Percentiles rank a stretch among this genome's conserved stretches.
Evolutionary conservation across 768 basidiomycete species (phyloP).

Genomic region (Mycena epipterygia): DNA sequence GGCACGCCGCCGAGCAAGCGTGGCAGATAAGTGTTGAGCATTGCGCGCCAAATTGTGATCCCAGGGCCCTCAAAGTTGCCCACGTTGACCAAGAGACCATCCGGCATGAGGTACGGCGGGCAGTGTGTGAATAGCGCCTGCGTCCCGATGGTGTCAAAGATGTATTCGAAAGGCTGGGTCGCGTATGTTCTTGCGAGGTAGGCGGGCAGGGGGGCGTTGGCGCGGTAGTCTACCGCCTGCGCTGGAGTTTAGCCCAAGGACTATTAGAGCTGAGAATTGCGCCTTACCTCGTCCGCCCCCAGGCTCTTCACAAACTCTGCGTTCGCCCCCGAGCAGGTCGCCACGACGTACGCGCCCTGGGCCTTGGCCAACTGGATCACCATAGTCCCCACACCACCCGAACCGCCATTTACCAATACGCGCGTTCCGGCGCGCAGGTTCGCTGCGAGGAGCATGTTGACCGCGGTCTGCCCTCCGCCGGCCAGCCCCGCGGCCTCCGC

Average conservation of each 20-base stretch:
- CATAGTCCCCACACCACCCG: slow-evolving; percentile 29
- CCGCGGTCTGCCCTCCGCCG: slow-evolving; percentile 30
- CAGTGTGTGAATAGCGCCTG: slow-evolving; percentile 22
- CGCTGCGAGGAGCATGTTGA: slow-evolving; percentile 20
- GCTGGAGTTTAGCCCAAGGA: neutral
- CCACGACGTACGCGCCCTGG: slow-evolving; percentile 28
- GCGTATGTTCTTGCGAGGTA: slow-evolving; percentile 21
- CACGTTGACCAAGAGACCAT: slow-evolving; percentile 28
- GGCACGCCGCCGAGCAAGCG: slow-evolving; percentile 30
- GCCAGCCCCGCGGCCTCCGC: slow-evolving; percentile 23
- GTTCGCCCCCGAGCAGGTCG: slow-evolving; percentile 27
- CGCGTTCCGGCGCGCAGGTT: slow-evolving; percentile 12
- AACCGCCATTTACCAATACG: slow-evolving; percentile 30
- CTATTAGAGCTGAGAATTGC: neutral
- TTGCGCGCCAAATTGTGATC: slow-evolving; percentile 13
- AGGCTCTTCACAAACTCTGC: slow-evolving; percentile 20
- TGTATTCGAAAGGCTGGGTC: slow-evolving; percentile 25
- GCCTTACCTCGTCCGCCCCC: slow-evolving; percentile 26
- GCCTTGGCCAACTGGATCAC: slow-evolving; percentile 28
- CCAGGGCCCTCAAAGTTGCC: slow-evolving; percentile 32
- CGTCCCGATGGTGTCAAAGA: slow-evolving; percentile 32
- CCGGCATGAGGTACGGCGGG: slow-evolving; percentile 20
- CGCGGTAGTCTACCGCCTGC: slow-evolving; percentile 30
- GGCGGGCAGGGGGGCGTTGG: slow-evolving; percentile 14
- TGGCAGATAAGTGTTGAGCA: slow-evolving; percentile 27